phyloP scores from a whole-genome alignment of 805 yeast species.

The Hemisphaericaspora nanyangensis region DNA sequence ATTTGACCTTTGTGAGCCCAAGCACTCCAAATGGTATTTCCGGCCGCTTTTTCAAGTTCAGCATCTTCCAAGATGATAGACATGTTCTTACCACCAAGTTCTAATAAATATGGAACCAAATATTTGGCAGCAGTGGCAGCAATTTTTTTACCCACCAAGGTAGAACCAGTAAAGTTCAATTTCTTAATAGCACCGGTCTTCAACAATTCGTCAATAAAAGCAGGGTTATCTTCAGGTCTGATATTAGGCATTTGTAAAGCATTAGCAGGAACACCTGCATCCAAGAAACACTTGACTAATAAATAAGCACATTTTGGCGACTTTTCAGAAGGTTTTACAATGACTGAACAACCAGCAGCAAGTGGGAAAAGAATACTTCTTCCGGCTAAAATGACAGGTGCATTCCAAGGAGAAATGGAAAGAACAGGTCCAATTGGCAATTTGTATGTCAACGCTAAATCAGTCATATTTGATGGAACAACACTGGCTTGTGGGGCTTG shows the following conservation, averaged over 20 bases:
- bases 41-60: conserved; percentile 28
- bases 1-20: conserved; percentile 47
- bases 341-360: conserved; percentile 48
- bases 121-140: conserved; percentile 33
- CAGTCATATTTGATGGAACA: conserved; percentile 10
- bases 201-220: conserved; percentile 23
- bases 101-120: conserved; percentile 40
- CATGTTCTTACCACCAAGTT: conserved; percentile 45
- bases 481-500: conserved; percentile 16
- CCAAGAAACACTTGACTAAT: conserved; percentile 27
- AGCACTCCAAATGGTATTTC: conserved; percentile 24
- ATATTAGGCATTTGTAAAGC: conserved; percentile 34
- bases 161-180: conserved; percentile 46
- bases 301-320: conserved; percentile 31
- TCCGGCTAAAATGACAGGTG: conserved; percentile 38
- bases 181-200: conserved; percentile 25
- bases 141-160: conserved; percentile 33
- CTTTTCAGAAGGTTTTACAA: conserved; percentile 38
- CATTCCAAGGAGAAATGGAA: conserved; percentile 48
- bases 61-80: conserved; percentile 30
- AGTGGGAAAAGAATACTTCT: conserved; percentile 42
- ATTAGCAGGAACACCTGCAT: conserved; percentile 36
- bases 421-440: conserved; percentile 45
- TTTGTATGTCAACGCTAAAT: conserved; percentile 25
- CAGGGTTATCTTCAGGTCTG: conserved; percentile 19